Evolutionary conservation across 2,329 filamentous ascomycete species (phyloP).

Genomic region (Dactylellina sp.): DNA sequence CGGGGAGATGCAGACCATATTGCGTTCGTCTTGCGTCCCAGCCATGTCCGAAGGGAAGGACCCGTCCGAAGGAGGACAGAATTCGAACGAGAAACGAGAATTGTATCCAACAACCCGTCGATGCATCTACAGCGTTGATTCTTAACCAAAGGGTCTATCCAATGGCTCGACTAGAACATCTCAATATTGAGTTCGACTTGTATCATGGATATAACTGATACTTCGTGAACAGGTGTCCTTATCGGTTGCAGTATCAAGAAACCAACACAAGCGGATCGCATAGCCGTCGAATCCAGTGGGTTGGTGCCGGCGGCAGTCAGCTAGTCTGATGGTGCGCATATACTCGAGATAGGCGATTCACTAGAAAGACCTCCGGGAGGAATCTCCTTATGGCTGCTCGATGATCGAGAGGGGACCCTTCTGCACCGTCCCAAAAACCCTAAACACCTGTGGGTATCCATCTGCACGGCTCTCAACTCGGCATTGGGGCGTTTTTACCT

Average conservation of each 20-base stretch:
- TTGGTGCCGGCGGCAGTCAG: conserved; percentile 54
- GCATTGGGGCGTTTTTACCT: conserved; percentile 18
- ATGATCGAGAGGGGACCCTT: conserved; percentile 22
- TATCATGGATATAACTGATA: conserved; percentile 44
- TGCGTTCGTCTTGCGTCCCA: conserved; percentile 19
- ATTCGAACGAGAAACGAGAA: conserved; percentile 16
- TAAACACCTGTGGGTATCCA: conserved; percentile 36
- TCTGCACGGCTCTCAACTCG: conserved; percentile 21
- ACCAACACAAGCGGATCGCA: conserved; percentile 45
- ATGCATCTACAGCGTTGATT: conserved; percentile 31
- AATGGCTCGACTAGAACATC: conserved; percentile 30
- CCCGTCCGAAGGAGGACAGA: conserved; percentile 16
- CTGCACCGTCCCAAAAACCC: conserved; percentile 1
- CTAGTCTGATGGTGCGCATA: conserved; percentile 42
- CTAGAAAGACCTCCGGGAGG: conserved; percentile 25
- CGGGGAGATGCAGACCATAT: conserved; percentile 1
- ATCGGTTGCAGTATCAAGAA: conserved; percentile 48
- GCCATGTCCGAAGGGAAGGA: conserved; percentile 14
- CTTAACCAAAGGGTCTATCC: conserved; percentile 2
- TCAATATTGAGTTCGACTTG: conserved; percentile 29
- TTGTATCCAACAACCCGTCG: conserved; percentile 9
- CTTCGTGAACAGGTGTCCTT: conserved; percentile 54
- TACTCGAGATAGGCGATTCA: conserved; percentile 43
- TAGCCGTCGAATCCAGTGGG: conserved; percentile 46
- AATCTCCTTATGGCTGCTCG: conserved; percentile 27